Base-by-base conservation (phyloP, 106 monocot species). In the Gastrodia elata region DNA sequence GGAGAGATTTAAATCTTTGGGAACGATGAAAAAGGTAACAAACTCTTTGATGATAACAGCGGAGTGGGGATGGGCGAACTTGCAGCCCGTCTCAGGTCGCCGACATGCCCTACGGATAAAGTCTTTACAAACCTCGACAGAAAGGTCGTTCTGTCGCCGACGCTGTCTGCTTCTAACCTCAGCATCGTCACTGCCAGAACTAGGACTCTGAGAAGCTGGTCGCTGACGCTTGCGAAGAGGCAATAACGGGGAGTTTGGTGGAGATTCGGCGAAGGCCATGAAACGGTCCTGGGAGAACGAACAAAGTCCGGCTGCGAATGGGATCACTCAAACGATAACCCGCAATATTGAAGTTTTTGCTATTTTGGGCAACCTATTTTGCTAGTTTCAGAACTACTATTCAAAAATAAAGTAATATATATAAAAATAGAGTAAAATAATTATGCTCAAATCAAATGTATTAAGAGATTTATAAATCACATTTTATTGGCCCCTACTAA, bases 31-130 rank as follows among this genome's bases (percentile, higher is more conserved):
- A 30, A 32, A 35, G 33, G 65, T 8, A 32, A 15, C 33, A 5
- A 48, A 82, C 82, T 55, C 37, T 30, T 82, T 74, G 68, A 82
- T 55, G 59, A 68, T 8, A 68, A 78, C 74, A 37, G 78, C 3
- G 74, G 58, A 55, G 46, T 77, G 82, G 28, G 82, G 82, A 64
- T 82, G 82, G 35, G 82, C 82, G 69, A 78, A 82, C 52, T 64
- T 82, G 82, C 82, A 82, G 28, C 64, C 67, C 40, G 59, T 27
- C 30, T 52, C 48, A 30, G 77, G 14, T 26, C 77, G 78, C 9
- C 43, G 27, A 43, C 82, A 82, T 14, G 14, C 28, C 0, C 65
- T 33, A 11, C 52, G 52, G 52, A 52, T 52, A 22, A 52, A 52
- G 18, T 52, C 52, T 52, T 52, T 52, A 22, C 52, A 52, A 0